Evolutionary conservation across 331 rosid species (phyloP), one percentile per base, ranked within the genome.

Genomic region (Telfairia occidentalis): DNA sequence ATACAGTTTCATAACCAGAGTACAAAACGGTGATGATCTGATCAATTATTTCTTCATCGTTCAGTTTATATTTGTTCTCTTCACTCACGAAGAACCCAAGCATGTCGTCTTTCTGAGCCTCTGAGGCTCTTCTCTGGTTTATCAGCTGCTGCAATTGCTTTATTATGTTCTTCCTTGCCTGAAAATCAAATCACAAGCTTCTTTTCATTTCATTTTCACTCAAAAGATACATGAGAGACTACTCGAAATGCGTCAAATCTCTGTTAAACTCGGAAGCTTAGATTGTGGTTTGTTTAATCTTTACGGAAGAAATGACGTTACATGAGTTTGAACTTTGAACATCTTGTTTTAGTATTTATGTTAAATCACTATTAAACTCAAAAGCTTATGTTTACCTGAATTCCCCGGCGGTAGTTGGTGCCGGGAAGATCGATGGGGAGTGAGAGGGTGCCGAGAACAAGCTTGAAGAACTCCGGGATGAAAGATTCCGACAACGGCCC

Each of bases 1-100:
- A 95, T 79, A 95, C 97, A 63, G 99, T 95, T 85, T 95, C 99
- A 73, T 90, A 95, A 4, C 99, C 99, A 49, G 99, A 95, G 78
- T 95, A 92, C 77, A 95, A 80, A 28, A 95, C 75, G 9, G 97
- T 89, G 21, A 95, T 87, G 8, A 95, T 80, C 26, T 83, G 86
- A 89, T 95, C 99, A 48, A 95, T 89, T 42, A 95, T 84, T 69
- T 95, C 97, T 82, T 90, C 97, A 71, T 95, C 97, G 49, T 67
- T 83, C 10, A 92, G 82, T 66, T 83, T 81, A 81, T 91, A 77
- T 77, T 78, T 79, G 50, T 64, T 86, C 35, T 85, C 97, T 12
- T 94, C 96, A 43, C 50, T 85, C 96, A 95, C 83, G 54, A 92
- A 66, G 52, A 48, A 72, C 21, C 81, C 87, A 71, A 95, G 96